phyloP scores from a whole-genome alignment of 192 early-diverging fungal species.

The Endogone sp. region DNA sequence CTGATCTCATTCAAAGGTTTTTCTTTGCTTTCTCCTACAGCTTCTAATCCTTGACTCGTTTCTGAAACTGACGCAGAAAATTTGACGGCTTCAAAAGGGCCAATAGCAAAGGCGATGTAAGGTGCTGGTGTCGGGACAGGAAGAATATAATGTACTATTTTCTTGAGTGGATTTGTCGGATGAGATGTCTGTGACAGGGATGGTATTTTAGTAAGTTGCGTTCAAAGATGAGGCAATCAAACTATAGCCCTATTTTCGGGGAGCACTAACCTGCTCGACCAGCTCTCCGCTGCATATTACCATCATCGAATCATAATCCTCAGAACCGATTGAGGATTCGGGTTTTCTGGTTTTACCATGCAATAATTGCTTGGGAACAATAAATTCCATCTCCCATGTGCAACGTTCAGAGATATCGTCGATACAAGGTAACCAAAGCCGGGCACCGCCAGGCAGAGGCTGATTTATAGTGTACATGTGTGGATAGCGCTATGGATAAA shows the following conservation, averaged over 20 bases:
- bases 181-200: conserved; percentile 45
- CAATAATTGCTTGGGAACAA: conserved; percentile 44
- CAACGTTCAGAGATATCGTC: conserved; percentile 60
- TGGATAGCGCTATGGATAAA: conserved; percentile 29
- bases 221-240: neutral
- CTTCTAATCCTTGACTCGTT: neutral
- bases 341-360: conserved; percentile 20
- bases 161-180: conserved; percentile 50
- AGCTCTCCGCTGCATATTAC: conserved; percentile 72
- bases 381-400: conserved; percentile 80
- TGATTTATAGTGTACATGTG: conserved; percentile 67
- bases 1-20: conserved; percentile 32
- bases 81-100: conserved; percentile 52
- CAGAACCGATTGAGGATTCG: conserved; percentile 28
- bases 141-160: conserved; percentile 66
- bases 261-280: conserved; percentile 38
- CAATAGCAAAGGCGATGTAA: conserved; percentile 68
- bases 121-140: conserved; percentile 65
- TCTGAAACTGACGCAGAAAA: conserved; percentile 28
- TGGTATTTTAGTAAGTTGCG: neutral
- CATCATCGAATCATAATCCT: conserved; percentile 34
- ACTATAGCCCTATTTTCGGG: neutral
- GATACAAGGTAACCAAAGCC: conserved; percentile 78
- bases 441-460: conserved; percentile 59
- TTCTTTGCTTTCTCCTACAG: conserved; percentile 19